Evolutionary conservation across 345 rosid species (phyloP).

Genomic region (Eucalyptus coolabah): DNA sequence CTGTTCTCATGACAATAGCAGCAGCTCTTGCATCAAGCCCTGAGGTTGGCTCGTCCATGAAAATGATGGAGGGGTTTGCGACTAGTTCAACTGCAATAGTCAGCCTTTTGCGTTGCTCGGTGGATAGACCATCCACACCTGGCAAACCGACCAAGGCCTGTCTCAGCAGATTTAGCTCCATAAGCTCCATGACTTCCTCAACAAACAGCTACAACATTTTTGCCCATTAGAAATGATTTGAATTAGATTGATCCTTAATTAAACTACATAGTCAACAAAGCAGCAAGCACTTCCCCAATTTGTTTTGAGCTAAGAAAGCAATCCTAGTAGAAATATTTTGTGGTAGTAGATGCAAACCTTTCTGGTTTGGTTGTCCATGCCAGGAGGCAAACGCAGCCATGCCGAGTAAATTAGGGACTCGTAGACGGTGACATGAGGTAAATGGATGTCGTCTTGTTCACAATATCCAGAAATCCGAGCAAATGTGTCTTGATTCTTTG

Average conservation of each 20-base stretch:
- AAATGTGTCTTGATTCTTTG: conserved; percentile 48
- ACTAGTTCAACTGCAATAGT: conserved; percentile 93
- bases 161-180: conserved; percentile 52
- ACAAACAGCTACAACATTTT: conserved; percentile 45
- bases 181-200: conserved; percentile 89
- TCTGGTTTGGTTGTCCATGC: conserved; percentile 17
- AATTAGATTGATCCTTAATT: neutral
- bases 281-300: neutral
- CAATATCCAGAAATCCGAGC: conserved; percentile 50
- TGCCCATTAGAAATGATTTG: neutral
- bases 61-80: conserved; percentile 85
- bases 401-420: conserved; percentile 46
- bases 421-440: conserved; percentile 32
- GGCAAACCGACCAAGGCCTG: conserved; percentile 82
- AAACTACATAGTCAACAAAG: neutral
- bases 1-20: conserved; percentile 89
- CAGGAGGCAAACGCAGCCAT: conserved; percentile 37
- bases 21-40: conserved; percentile 97
- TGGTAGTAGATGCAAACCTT: conserved; percentile 8
- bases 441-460: conserved; percentile 50
- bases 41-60: conserved; percentile 97
- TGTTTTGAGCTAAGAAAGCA: neutral
- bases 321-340: neutral
- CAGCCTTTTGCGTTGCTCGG: conserved; percentile 81
- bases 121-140: conserved; percentile 76